A percentile compares a stretch with the other conserved stretches of the same genome.
Evolutionary conservation across 768 basidiomycete genomes (phyloP).

Genomic region (Phanerochaete carnosa): DNA sequence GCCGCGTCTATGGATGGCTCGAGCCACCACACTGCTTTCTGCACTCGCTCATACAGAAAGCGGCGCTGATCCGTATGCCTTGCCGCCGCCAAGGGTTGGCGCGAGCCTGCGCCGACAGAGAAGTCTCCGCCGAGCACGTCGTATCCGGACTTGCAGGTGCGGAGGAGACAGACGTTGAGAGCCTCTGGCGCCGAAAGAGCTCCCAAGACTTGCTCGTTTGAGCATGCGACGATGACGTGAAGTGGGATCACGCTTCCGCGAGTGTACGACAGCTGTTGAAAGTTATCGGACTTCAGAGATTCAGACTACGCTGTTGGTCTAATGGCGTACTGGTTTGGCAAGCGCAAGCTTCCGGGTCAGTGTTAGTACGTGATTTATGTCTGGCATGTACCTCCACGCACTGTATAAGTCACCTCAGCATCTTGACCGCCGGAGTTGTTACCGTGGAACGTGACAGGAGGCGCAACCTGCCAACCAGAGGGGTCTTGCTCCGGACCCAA

Average conservation of each 20-base stretch:
- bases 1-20: not conserved
- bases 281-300: not conserved
- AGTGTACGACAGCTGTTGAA: constrained; percentile 8
- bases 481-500: constrained; percentile 23
- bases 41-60: not conserved
- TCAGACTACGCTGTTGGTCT: not conserved
- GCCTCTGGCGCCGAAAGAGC: constrained; percentile 3
- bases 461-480: constrained; percentile 20
- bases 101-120: not conserved
- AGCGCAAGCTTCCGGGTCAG: constrained; percentile 2
- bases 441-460: constrained; percentile 11
- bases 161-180: not conserved
- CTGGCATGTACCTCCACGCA: not conserved
- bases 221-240: not conserved
- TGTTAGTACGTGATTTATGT: not conserved
- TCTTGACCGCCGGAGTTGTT: constrained; percentile 13
- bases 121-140: not conserved
- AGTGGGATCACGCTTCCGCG: constrained; percentile 11
- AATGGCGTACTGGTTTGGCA: constrained; percentile 10
- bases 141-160: not conserved
- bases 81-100: not conserved
- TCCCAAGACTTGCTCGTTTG: constrained; percentile 6
- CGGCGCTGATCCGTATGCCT: not conserved
- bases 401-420: not conserved
- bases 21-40: constrained; percentile 7